Evolutionary conservation across 2,329 filamentous ascomycete genomes (phyloP).

Genomic region (Cladorrhinum sp.): DNA sequence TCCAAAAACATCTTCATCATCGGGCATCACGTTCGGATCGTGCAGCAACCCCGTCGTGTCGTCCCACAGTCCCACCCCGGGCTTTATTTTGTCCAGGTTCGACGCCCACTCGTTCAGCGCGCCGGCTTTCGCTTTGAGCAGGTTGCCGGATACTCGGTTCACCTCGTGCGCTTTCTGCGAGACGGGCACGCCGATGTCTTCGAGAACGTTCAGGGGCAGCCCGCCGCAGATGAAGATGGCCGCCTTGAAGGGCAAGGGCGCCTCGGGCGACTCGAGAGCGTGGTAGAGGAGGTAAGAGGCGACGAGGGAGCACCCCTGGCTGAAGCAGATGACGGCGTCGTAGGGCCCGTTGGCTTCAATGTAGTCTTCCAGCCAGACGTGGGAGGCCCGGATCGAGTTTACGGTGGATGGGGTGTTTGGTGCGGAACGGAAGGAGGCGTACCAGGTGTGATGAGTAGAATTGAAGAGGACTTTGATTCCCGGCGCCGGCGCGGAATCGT

Average conservation of each 20-base stretch:
- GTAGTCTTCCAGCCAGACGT: conserved; percentile 36
- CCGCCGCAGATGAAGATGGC: conserved; percentile 42
- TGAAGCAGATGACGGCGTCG: conserved; percentile 38
- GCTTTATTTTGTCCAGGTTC: conserved; percentile 29
- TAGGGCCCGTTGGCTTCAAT: conserved; percentile 35
- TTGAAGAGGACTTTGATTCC: conserved; percentile 35
- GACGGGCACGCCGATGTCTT: conserved; percentile 36
- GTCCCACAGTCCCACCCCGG: conserved; percentile 35
- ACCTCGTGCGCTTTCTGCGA: conserved; percentile 33
- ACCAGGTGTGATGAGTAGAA: conserved; percentile 32
- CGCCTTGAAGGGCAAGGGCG: conserved; percentile 36
- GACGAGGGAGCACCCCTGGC: conserved; percentile 39
- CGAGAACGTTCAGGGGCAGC: conserved; percentile 35
- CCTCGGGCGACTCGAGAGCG: conserved; percentile 32
- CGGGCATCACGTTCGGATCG: conserved; percentile 29
- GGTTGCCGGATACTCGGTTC: conserved; percentile 27
- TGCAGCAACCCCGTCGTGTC: conserved; percentile 34
- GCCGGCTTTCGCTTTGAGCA: conserved; percentile 30
- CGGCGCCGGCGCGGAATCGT: conserved; percentile 31
- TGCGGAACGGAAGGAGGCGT: no score
- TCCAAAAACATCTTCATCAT: conserved; percentile 33
- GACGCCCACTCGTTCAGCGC: conserved; percentile 27
- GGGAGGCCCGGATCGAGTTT: conserved; percentile 34
- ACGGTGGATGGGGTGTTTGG: conserved; percentile 17
- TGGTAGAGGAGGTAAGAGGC: conserved; percentile 41